Evolutionary conservation across 371 early-diverging fungal species (phyloP), one percentile per base, ranked within the genome.

Genomic region (Batrachochytrium dendrobatidis): DNA sequence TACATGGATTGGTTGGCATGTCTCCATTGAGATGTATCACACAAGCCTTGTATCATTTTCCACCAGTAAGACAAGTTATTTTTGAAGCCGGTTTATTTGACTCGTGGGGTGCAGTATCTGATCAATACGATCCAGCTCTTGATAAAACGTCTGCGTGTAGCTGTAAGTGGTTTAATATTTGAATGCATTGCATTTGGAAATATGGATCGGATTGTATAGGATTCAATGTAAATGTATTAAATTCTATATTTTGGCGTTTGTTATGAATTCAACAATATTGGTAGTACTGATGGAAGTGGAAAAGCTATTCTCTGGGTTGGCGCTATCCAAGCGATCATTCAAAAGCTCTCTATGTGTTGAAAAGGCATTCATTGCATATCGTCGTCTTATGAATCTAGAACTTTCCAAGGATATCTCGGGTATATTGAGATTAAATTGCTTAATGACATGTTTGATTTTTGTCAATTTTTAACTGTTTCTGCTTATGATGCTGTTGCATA

Each of bases 81-180:
- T n/a, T n/a, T n/a, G n/a, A n/a, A n/a, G n/a, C n/a, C n/a, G n/a
- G n/a, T n/a, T n/a, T n/a, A n/a, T n/a, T n/a, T n/a, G n/a, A n/a
- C n/a, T n/a, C n/a, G n/a, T n/a, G n/a, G n/a, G n/a, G n/a, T n/a
- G n/a, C n/a, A n/a, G n/a, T n/a, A n/a, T n/a, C n/a, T n/a, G n/a
- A n/a, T n/a, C n/a, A n/a, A n/a, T n/a, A n/a, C n/a, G n/a, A n/a
- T n/a, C n/a, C n/a, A n/a, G 39, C 39, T 39, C 15, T 39, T 12
- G 39, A 39, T n/a, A 39, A 39, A n/a, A 39, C 39, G 39, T n/a
- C 39, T 39, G 39, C 39, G 39, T 39, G n/a, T n/a, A n/a, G n/a
- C n/a, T n/a, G n/a, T n/a, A n/a, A n/a, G n/a, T n/a, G n/a, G n/a
- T n/a, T n/a, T n/a, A n/a, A n/a, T n/a, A n/a, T n/a, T n/a, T n/a